phyloP scores from a whole-genome alignment of 2,329 filamentous ascomycete species.

The Clonostachys sp. region DNA sequence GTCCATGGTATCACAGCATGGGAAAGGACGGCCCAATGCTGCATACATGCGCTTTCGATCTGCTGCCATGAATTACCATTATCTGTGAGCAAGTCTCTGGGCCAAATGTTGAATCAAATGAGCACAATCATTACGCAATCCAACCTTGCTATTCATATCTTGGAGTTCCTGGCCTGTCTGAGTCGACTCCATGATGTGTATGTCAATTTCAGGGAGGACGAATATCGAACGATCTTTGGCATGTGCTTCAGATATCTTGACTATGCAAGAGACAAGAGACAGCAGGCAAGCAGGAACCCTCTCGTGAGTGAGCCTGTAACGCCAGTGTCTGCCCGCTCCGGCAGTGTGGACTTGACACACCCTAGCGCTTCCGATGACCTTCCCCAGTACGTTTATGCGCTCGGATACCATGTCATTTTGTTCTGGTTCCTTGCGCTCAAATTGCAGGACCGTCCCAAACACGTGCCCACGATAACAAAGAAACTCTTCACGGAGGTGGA shows the following conservation, averaged over 20 bases:
- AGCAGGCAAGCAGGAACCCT: constrained; percentile 29
- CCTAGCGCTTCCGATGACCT: constrained; percentile 59
- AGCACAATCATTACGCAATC: constrained; percentile 93
- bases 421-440: constrained; percentile 96
- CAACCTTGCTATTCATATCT: constrained; percentile 85
- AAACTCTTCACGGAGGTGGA: constrained; percentile 77
- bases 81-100: constrained; percentile 79
- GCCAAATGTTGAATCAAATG: constrained; percentile 88
- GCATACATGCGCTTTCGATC: constrained; percentile 90
- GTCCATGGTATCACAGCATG: constrained; percentile 78
- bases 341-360: constrained; percentile 3
- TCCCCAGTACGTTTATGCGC: constrained; percentile 87
- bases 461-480: constrained; percentile 87
- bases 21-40: constrained; percentile 85
- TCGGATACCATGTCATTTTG: constrained; percentile 92
- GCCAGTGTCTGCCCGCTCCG: constrained; percentile 5
- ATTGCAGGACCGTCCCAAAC: constrained; percentile 73
- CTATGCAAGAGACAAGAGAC: constrained; percentile 69
- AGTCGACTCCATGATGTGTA: constrained; percentile 81
- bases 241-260: constrained; percentile 94
- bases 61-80: constrained; percentile 92
- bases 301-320: constrained; percentile 31
- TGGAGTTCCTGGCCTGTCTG: constrained; percentile 90
- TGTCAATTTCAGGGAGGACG: constrained; percentile 83
- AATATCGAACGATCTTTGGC: constrained; percentile 90